phyloP scores from a whole-genome alignment of 768 basidiomycete species.

The Trametopsis cervina region DNA sequence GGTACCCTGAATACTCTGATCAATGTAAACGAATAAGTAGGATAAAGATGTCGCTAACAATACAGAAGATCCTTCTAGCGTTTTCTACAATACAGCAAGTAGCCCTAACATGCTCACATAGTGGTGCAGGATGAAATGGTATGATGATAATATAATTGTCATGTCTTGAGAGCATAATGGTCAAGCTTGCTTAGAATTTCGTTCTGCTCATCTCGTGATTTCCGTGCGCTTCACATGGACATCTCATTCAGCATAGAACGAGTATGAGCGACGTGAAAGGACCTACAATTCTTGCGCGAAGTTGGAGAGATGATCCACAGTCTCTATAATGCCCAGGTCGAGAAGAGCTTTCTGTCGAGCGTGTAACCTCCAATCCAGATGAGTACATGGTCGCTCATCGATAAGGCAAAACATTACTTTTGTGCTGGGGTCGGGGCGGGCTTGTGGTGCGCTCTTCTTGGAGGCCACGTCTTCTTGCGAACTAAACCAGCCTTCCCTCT shows the following conservation, averaged over 20 bases:
- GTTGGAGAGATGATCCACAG: constrained; percentile 39
- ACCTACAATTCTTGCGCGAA: constrained; percentile 68
- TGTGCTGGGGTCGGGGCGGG: constrained; percentile 38
- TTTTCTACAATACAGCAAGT: too few species aligned
- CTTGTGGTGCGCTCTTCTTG: constrained; percentile 51
- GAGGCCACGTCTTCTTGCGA: constrained; percentile 50
- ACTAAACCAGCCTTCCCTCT: constrained; percentile 13
- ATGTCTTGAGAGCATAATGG: too few species aligned
- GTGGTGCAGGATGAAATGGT: too few species aligned
- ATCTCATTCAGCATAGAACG: background rate
- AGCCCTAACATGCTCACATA: too few species aligned
- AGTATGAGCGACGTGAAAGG: background rate
- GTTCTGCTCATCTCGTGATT: constrained; percentile 5
- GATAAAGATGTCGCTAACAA: too few species aligned
- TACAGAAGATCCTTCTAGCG: too few species aligned
- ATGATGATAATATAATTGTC: too few species aligned
- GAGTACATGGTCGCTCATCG: background rate
- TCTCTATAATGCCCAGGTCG: constrained; percentile 51
- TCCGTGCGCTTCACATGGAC: background rate
- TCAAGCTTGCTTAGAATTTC: constrained; percentile 1
- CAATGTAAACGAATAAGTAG: too few species aligned
- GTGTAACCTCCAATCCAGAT: constrained; percentile 33
- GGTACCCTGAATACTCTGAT: too few species aligned
- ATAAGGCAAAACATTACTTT: constrained; percentile 34
- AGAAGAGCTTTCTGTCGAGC: constrained; percentile 55